Conservation (phyloP, 257 asterid genomes). For the Euphrasia confusa region DNA sequence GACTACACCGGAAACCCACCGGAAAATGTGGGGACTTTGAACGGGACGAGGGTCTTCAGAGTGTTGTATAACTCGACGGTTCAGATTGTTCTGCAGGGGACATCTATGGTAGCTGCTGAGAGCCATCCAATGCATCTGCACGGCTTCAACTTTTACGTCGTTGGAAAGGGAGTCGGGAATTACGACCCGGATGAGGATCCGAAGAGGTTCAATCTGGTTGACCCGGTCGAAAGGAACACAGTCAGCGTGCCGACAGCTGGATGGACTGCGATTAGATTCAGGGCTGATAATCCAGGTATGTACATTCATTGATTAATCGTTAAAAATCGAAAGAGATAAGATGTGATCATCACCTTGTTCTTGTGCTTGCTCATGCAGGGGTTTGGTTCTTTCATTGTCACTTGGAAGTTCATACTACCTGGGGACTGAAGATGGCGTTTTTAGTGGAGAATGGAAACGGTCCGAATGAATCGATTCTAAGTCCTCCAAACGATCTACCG, state of each 20-base stretch:
- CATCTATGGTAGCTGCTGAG: slow-evolving; percentile 59
- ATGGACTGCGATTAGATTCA: slow-evolving; percentile 61
- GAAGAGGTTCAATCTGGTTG: slow-evolving; percentile 51
- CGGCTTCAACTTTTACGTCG: slow-evolving; percentile 54
- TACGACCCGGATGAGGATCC: slow-evolving; percentile 54
- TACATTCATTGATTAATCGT: slow-evolving; percentile 16
- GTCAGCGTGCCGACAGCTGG: slow-evolving; percentile 67
- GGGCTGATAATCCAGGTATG: slow-evolving; percentile 84
- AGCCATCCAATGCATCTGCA: slow-evolving; percentile 78
- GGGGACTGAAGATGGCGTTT: slow-evolving; percentile 84
- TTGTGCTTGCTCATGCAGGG: slow-evolving; percentile 38
- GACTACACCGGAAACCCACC: slow-evolving; percentile 63
- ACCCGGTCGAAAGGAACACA: slow-evolving; percentile 72
- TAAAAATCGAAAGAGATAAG: no score
- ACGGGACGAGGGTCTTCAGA: slow-evolving; percentile 56
- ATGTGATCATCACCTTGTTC: slow-evolving; percentile 4
- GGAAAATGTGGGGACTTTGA: slow-evolving; percentile 47
- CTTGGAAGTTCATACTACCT: slow-evolving; percentile 70
- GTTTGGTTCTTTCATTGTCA: slow-evolving; percentile 78
- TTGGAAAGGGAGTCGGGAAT: slow-evolving; percentile 61
- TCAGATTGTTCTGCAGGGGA: slow-evolving; percentile 66
- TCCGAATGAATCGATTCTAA: slow-evolving; percentile 47
- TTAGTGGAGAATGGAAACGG: slow-evolving; percentile 62
- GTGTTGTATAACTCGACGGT: slow-evolving; percentile 54
- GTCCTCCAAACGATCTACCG: slow-evolving; percentile 70